Base-by-base conservation (phyloP, 2,329 filamentous ascomycete species). In the Capronia epimyces region DNA sequence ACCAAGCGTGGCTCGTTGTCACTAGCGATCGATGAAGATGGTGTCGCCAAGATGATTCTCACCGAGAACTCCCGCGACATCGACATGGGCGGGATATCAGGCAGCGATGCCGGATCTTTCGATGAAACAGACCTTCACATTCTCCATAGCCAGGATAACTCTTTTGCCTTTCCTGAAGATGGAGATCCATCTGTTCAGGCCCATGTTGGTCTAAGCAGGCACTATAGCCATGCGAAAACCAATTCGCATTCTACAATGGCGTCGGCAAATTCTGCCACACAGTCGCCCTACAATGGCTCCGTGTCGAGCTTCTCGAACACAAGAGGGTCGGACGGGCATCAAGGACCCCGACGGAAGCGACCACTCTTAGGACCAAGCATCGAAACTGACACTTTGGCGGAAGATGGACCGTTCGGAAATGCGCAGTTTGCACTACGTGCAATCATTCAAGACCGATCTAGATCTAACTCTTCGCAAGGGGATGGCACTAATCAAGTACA, bases 391-490 rank as follows among this genome's bases (percentile, higher is more conserved):
- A 62, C 60, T 7, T 43, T 62, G 21, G 58, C 62, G 36, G 62
- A 64, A 27, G 58, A 61, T 29, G 61, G 64, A 12, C 63, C 66
- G 20, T 60, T 56, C 21, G 68, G 67, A 1, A 67, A 75, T 62
- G 73, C 73, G 16, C 71, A 74, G 53, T 68, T 73, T 58, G 73
- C 72, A 5, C 63, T 75, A 25, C 69, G 72, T 29, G 69, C 74
- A 51, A 68, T 75, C 2, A 64, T 75, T 15, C 67, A 68, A 51
- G 63, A 64, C 45, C 58, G 61, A 3, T 59, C 65, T 31, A 58
- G 63, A 65, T 60, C 63, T 55, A 39, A 57, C 56, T 49, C 65
- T 56, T 24, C 58, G 61, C 34, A 63, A 61, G 50, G 55, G 24
- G 50, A 54, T 21, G 18, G 40, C 39, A 36, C 52, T 15, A 50